Conservation (phyloP, 345 rosid species). For the Euclidium syriacum region DNA sequence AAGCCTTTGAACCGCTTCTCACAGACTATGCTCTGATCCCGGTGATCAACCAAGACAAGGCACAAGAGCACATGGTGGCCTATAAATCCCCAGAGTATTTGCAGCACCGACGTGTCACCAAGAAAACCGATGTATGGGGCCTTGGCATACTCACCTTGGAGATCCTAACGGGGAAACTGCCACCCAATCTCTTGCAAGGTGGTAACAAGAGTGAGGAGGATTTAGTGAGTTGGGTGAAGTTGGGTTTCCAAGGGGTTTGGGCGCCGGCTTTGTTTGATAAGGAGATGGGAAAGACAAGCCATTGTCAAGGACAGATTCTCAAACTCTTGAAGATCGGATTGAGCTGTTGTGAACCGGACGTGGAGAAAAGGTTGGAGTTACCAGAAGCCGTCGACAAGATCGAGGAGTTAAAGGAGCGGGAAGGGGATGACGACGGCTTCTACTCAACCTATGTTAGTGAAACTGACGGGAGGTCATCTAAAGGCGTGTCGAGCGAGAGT, state of each 20-base stretch:
- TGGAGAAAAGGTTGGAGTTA: slow-evolving; percentile 72
- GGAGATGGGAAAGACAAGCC: slow-evolving; percentile 39
- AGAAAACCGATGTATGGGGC: slow-evolving; percentile 91
- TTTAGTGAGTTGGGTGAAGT: slow-evolving; percentile 52
- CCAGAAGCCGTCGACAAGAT: slow-evolving; percentile 55
- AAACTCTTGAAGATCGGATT: slow-evolving; percentile 63
- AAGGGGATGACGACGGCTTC: slow-evolving; percentile 46
- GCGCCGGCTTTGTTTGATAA: slow-evolving; percentile 43
- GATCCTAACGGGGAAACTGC: slow-evolving; percentile 59
- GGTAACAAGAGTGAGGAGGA: slow-evolving; percentile 40
- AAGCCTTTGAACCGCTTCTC: slow-evolving; percentile 56
- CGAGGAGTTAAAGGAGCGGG: slow-evolving; percentile 48
- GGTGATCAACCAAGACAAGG: slow-evolving; percentile 66
- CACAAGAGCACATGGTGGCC: slow-evolving; percentile 78
- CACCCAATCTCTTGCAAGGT: slow-evolving; percentile 47
- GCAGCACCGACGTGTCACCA: slow-evolving; percentile 55
- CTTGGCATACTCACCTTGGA: slow-evolving; percentile 74
- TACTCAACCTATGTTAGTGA: slow-evolving; percentile 52
- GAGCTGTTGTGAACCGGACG: slow-evolving; percentile 56
- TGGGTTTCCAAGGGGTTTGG: slow-evolving; percentile 28
- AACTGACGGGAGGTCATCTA: slow-evolving; percentile 35
- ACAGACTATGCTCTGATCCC: slow-evolving; percentile 74
- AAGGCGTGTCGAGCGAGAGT: slow-evolving; percentile 26
- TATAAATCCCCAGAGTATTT: slow-evolving; percentile 84
- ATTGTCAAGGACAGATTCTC: slow-evolving; percentile 40